Evolutionary conservation across 208 protist genomes (phyloP), one percentile per base, ranked within the genome.

Genomic region (Trypanosoma caninum): DNA sequence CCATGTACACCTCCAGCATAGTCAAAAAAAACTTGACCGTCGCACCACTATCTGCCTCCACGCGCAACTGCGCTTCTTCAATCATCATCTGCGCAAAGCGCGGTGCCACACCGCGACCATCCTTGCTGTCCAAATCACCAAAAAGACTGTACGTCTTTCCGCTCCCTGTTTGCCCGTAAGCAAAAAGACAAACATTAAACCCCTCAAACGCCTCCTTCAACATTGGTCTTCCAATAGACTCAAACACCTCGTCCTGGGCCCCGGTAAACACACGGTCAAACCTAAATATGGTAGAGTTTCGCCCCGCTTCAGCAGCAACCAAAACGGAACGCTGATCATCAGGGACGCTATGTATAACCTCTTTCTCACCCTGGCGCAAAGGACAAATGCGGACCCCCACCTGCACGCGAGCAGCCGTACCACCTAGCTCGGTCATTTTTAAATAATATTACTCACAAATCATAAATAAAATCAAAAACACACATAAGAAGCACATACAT

Each of bases 161-260:
- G 51, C 73, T 84, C n/a, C 83, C 83, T 34, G 83, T 91, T 65
- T 90, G 83, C 1, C 83, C 83, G 52, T 90, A 90, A 23, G 84
- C 84, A 68, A 91, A 88, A 23, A 91, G 60, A 64, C 85, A 88
- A 16, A 88, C 82, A 60, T 93, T 89, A 64, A 88, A 93, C 2
- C 87, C 87, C 58, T 84, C 80, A 80, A 87, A 89, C 16, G 82
- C 80, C 62, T 94, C 83, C 42, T 69, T 59, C 44, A 94, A 61
- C 87, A 94, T 94, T 47, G 84, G 83, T 40, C 40, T 40, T 16
- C 87, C 87, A 66, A 94, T 79, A 22, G 63, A 46, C 28, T 91
- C 76, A 69, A 80, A 94, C 50, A 94, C 52, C 58, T 82, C 74
- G 23, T 62, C 56, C 76, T 94, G 87, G 2, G 47, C 44, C 9